A percentile compares a stretch with the other conserved stretches of the same genome.
phyloP scores from a whole-genome alignment of 225 moss, liverwort and hornwort genomes.

The Sphagnum contortum region DNA sequence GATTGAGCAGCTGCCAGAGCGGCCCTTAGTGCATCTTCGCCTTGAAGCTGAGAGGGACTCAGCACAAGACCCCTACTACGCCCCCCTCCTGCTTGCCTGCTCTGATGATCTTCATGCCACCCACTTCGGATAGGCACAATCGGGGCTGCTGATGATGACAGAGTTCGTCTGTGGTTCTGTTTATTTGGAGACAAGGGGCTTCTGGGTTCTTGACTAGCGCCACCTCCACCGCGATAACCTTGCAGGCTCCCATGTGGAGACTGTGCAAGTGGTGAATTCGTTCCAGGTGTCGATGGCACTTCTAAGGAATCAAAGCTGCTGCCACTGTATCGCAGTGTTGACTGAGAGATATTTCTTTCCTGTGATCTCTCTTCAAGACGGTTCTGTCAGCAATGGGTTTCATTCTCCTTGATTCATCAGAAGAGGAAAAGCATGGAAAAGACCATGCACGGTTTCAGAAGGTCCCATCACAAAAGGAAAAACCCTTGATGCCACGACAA shows the following conservation, averaged over 20 bases:
- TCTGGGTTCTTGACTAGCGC: constrained; percentile 14
- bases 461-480: too few species aligned
- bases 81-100: constrained; percentile 28
- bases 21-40: constrained; percentile 23
- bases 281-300: constrained; percentile 64
- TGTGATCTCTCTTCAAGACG: neutral
- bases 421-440: too few species aligned
- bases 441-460: too few species aligned
- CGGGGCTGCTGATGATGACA: constrained; percentile 51
- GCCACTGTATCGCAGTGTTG: constrained; percentile 48
- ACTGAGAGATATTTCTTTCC: constrained; percentile 30
- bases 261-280: constrained; percentile 15
- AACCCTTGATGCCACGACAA: too few species aligned
- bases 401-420: too few species aligned
- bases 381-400: too few species aligned
- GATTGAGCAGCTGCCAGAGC: constrained; percentile 44
- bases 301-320: constrained; percentile 65
- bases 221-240: constrained; percentile 34
- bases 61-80: constrained; percentile 7
- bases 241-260: constrained; percentile 50
- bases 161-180: constrained; percentile 27
- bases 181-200: constrained; percentile 44
- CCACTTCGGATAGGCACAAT: constrained; percentile 8
- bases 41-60: neutral
- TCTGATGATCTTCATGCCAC: constrained; percentile 29